Base-by-base conservation (phyloP, 768 basidiomycete species). In the Pleurotus ostreatus region DNA sequence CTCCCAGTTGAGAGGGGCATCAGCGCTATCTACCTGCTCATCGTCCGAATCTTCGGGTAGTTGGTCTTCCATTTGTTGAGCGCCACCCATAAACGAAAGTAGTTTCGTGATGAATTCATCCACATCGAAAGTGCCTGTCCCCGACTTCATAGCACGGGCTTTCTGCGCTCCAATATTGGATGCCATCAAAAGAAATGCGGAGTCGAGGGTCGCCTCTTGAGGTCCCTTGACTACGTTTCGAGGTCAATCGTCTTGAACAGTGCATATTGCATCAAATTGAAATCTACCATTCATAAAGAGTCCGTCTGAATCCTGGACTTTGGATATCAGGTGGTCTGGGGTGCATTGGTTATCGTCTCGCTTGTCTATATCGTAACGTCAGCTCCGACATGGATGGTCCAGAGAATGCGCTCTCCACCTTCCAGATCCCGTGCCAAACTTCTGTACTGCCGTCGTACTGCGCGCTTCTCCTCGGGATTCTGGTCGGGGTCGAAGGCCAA, bases 101-200 rank as follows among this genome's bases (percentile, higher is more conserved):
- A 94, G 75, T 63, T 87, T 87, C 5, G 82, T 70, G 54, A 99
- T 75, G 62, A 95, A 98, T 55, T 98, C 94, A 61, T 96, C 93
- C 40, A 90, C 75, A 65, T 99, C 96, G 65, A 98, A 99, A 12
- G 88, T 85, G 55, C 91, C 89, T 0, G 83, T 83, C 53, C 91
- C 92, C 0, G 92, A 84, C 68, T 92, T 94, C 84, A 96, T 87
- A 26, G 86, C 85, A 26, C 92, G 89, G n/a, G 94, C 94, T 66
- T 95, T 88, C 62, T 87, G 85, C 1, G 91, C 87, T 44, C 88
- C 84, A 62, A 92, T 82, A 58, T 83, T 87, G 2, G 92, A 87
- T 9, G 88, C 84, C 66, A 84, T 82, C 2, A 89, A 70, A 23
- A 98, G 81, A 20, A 95, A 79, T 41, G 81, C 78, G 0, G 96